phyloP scores from a whole-genome alignment of 2,329 filamentous ascomycete genomes.

The Sodiomyces alkalinus region DNA sequence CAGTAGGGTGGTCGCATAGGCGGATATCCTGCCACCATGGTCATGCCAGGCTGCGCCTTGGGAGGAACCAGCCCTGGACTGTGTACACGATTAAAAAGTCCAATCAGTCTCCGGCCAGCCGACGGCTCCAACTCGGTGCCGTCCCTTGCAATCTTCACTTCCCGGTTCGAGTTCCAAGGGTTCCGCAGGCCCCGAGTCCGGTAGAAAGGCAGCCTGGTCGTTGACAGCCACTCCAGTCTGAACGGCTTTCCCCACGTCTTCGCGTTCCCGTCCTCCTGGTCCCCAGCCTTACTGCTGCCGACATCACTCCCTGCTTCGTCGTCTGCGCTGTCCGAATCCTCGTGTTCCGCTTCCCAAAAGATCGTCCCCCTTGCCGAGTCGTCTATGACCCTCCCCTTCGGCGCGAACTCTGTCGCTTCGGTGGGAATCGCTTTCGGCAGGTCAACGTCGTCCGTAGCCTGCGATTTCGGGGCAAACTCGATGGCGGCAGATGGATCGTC shows the following conservation, averaged over 20 bases:
- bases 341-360: slow-evolving; percentile 77
- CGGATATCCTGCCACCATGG: slow-evolving; percentile 22
- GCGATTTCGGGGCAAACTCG: slow-evolving; percentile 51
- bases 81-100: slow-evolving; percentile 54
- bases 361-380: slow-evolving; percentile 90
- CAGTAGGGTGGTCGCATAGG: slow-evolving; percentile 18
- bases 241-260: slow-evolving; percentile 87
- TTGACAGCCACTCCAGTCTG: slow-evolving; percentile 79
- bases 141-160: slow-evolving; percentile 91
- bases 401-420: slow-evolving; percentile 60
- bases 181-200: slow-evolving; percentile 77
- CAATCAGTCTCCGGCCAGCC: slow-evolving; percentile 61
- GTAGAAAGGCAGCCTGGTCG: slow-evolving; percentile 72
- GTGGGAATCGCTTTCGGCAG: slow-evolving; percentile 69
- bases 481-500: slow-evolving; percentile 57
- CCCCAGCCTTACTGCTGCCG: slow-evolving; percentile 21
- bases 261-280: slow-evolving; percentile 25
- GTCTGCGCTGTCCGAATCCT: slow-evolving; percentile 29
- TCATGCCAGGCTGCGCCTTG: slow-evolving; percentile 16
- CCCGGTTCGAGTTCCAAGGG: slow-evolving; percentile 86
- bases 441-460: slow-evolving; percentile 44
- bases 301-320: slow-evolving; percentile 28
- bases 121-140: slow-evolving; percentile 83
- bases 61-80: slow-evolving; percentile 15
- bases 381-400: slow-evolving; percentile 76